A percentile compares a stretch with the other conserved stretches of the same genome.
Conservation (phyloP, 2,329 filamentous ascomycete genomes). For the Penicillium sp. region DNA sequence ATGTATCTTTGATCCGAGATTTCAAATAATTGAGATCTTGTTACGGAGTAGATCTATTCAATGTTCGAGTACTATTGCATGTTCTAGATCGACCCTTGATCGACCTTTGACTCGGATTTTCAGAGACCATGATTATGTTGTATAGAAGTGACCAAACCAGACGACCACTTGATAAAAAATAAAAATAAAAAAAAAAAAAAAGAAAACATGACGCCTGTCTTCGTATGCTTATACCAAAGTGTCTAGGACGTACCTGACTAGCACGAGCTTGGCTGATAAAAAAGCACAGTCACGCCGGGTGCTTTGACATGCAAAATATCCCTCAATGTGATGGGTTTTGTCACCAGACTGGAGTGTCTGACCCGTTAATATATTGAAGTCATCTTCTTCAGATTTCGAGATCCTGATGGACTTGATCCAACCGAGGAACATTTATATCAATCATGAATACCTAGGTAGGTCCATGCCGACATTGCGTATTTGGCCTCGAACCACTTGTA, state of each 20-base stretch:
- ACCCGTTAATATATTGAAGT: background rate
- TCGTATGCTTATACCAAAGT: background rate
- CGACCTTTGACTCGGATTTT: background rate
- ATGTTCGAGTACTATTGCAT: background rate
- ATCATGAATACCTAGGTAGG: background rate
- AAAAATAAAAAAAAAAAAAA: no score
- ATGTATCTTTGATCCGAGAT: background rate
- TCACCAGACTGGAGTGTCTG: background rate
- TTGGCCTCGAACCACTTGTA: background rate
- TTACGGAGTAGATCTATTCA: background rate
- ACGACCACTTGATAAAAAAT: constrained; percentile 5
- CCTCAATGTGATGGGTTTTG: background rate
- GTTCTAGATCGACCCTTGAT: background rate
- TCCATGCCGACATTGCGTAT: background rate
- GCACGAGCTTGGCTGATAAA: background rate
- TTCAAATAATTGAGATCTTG: background rate
- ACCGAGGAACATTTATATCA: background rate
- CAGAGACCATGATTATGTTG: background rate
- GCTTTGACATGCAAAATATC: constrained; percentile 8
- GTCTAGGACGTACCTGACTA: background rate
- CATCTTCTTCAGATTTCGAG: background rate
- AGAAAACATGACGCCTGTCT: background rate
- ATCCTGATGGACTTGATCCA: background rate
- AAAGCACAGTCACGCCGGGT: background rate
- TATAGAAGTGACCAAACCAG: constrained; percentile 1